These are phyloP conservation scores for cucumber (Cucumis sativus) DNA, from an alignment of 306 rosid genomes.

Conservation along the genomic window DNA sequence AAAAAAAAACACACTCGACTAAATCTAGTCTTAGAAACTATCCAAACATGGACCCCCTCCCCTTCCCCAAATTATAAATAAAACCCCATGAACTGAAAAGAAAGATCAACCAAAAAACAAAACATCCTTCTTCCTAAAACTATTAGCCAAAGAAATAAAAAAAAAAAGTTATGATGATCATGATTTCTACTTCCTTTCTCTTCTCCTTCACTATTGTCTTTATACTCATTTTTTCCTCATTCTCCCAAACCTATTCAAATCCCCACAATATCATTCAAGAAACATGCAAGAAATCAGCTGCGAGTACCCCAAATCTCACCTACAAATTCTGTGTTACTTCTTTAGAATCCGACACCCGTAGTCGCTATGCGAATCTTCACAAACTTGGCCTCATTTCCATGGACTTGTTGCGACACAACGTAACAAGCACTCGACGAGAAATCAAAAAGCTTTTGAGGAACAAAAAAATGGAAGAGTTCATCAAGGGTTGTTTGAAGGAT, in stretches of 20 bases:
- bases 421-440: constrained; percentile 25
- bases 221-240: constrained; percentile 2
- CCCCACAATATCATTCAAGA: constrained; percentile 27
- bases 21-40: constrained; percentile 3
- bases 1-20: background rate
- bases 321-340: constrained; percentile 49
- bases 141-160: background rate
- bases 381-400: constrained; percentile 43
- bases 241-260: background rate
- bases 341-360: constrained; percentile 24
- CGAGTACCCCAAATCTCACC: constrained; percentile 41
- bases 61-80: background rate
- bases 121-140: background rate
- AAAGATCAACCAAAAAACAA: background rate
- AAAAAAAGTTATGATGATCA: background rate
- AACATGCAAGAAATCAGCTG: constrained; percentile 44
- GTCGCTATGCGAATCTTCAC: constrained; percentile 18
- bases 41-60: background rate
- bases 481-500: constrained; percentile 35
- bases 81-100: background rate
- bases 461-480: constrained; percentile 7
- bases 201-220: constrained; percentile 9
- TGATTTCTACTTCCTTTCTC: constrained; percentile 6
- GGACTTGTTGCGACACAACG: constrained; percentile 29
- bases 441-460: constrained; percentile 29